Conservation (phyloP, 2,329 filamentous ascomycete genomes). For the Chrysoporthe deuterocubensis region DNA sequence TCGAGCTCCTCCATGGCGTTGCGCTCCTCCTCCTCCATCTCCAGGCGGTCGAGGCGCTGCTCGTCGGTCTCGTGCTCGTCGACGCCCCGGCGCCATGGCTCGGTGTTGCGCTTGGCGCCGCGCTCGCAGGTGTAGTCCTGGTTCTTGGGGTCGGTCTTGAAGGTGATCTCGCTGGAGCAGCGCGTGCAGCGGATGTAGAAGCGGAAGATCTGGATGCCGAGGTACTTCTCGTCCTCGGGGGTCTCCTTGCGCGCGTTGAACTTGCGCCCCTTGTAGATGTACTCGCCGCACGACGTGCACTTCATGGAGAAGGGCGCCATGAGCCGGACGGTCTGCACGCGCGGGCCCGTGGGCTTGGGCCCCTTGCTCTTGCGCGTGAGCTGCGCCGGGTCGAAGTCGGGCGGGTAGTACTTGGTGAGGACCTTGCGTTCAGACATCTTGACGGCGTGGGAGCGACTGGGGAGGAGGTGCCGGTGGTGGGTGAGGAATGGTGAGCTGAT, state of each 20-base stretch:
- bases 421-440: conserved; percentile 87
- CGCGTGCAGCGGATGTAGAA: conserved; percentile 92
- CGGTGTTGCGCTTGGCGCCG: conserved; percentile 90
- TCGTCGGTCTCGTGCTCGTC: conserved; percentile 79
- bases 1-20: conserved; percentile 97
- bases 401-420: conserved; percentile 68
- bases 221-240: conserved; percentile 83
- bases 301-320: conserved; percentile 89
- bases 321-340: conserved; percentile 82
- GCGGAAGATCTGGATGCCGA: conserved; percentile 82
- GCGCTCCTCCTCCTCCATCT: conserved; percentile 71
- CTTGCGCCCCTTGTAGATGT: conserved; percentile 87
- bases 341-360: conserved; percentile 74
- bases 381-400: conserved; percentile 87
- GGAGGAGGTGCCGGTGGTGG: not conserved
- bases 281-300: conserved; percentile 69
- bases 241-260: conserved; percentile 97
- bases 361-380: conserved; percentile 68
- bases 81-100: conserved; percentile 78
- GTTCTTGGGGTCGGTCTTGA: conserved; percentile 93
- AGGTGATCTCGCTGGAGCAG: conserved; percentile 85
- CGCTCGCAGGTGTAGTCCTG: conserved; percentile 77
- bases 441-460: not conserved
- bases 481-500: not conserved
- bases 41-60: conserved; percentile 80